Evolutionary conservation across 345 rosid species (phyloP).

Genomic region (Bruguiera sexangula): DNA sequence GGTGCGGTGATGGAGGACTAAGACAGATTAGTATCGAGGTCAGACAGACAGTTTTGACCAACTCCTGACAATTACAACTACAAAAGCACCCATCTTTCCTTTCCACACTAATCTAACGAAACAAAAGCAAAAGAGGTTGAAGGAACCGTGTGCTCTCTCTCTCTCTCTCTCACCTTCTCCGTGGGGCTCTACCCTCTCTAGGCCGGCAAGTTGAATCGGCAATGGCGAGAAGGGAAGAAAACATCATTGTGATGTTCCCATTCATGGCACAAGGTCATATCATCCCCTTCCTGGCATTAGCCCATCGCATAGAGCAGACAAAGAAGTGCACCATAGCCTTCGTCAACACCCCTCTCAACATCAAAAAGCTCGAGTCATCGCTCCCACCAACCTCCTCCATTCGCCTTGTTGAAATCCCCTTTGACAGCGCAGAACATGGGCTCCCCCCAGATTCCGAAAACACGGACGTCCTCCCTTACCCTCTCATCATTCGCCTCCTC

Average conservation of each 20-base stretch:
- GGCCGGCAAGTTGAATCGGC: not conserved
- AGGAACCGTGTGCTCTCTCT: too few relatives aligned
- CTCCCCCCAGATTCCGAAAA: slow-evolving; percentile 70
- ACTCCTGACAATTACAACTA: too few relatives aligned
- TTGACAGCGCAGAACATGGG: slow-evolving; percentile 55
- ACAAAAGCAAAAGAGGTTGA: too few relatives aligned
- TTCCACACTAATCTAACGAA: too few relatives aligned
- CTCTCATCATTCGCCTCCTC: slow-evolving; percentile 45
- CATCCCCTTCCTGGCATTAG: slow-evolving; percentile 67
- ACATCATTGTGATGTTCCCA: slow-evolving; percentile 60
- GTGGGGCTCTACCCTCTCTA: too few relatives aligned
- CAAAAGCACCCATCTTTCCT: too few relatives aligned
- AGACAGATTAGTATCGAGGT: too few relatives aligned
- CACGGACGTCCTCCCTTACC: slow-evolving; percentile 64
- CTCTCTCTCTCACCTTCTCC: too few relatives aligned
- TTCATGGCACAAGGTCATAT: slow-evolving; percentile 88
- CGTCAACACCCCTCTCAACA: slow-evolving; percentile 61
- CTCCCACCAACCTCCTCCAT: slow-evolving; percentile 52
- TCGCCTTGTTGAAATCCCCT: slow-evolving; percentile 54
- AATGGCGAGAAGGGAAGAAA: slow-evolving; percentile 14
- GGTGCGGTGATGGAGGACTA: too few relatives aligned
- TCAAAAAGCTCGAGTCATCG: slow-evolving; percentile 42
- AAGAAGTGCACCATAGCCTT: slow-evolving; percentile 32
- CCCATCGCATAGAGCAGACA: slow-evolving; percentile 47
- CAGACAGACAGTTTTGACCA: too few relatives aligned